These are phyloP conservation scores for Penicillium cinerascens DNA, from an alignment of 495 filamentous ascomycete species.

Conservation along the genomic window DNA sequence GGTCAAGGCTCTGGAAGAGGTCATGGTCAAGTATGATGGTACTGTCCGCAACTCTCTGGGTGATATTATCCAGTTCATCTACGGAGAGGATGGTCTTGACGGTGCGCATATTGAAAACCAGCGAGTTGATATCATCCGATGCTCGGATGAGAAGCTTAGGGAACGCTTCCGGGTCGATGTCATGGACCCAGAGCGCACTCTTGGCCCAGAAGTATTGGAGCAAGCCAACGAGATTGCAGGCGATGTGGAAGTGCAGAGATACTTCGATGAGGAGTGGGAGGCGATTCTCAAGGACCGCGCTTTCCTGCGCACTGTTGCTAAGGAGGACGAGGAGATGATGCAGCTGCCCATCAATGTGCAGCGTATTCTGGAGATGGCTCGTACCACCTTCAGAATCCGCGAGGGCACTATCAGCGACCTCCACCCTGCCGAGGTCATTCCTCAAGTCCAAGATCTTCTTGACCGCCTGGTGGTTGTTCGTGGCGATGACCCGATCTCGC, in stretches of 20 bases:
- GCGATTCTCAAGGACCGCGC: constrained; percentile 68
- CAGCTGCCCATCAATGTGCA: constrained; percentile 89
- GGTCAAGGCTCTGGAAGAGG: constrained; percentile 96
- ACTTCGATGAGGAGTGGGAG: constrained; percentile 88
- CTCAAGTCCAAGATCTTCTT: constrained; percentile 70
- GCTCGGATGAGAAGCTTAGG: constrained; percentile 69
- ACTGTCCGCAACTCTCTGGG: constrained; percentile 96
- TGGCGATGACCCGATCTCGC: constrained; percentile 74
- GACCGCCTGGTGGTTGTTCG: constrained; percentile 78
- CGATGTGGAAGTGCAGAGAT: constrained; percentile 76
- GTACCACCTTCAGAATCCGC: constrained; percentile 85
- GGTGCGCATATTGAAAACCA: constrained; percentile 89
- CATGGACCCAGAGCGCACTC: constrained; percentile 70
- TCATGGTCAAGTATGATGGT: constrained; percentile 96
- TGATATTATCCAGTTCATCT: constrained; percentile 96
- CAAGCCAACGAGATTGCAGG: constrained; percentile 83
- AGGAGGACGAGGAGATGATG: constrained; percentile 74
- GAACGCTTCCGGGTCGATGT: constrained; percentile 87
- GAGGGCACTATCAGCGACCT: constrained; percentile 81
- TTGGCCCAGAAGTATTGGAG: constrained; percentile 70
- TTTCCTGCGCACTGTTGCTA: constrained; percentile 63
- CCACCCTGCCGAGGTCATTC: constrained; percentile 83
- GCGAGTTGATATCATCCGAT: constrained; percentile 75
- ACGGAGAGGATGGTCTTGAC: constrained; percentile 95
- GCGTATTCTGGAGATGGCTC: constrained; percentile 85